Evolutionary conservation across 192 early-diverging fungal species (phyloP).

Genomic region (Chytriomyces sp.): DNA sequence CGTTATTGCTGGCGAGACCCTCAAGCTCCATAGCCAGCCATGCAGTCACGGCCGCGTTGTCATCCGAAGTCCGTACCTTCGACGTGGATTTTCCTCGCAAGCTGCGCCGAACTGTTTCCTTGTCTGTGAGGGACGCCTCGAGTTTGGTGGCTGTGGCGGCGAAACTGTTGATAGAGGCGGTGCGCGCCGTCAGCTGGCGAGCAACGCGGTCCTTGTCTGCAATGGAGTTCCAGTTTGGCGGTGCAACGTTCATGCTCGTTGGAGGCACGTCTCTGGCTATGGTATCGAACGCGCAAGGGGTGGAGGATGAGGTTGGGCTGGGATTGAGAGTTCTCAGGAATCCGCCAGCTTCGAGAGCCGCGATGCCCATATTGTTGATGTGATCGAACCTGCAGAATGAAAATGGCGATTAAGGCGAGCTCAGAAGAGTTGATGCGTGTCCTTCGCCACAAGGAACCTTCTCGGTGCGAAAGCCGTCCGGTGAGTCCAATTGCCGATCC

Average conservation of each 20-base stretch:
- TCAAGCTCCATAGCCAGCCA: too few species aligned
- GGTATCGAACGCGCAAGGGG: background rate
- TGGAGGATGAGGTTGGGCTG: background rate
- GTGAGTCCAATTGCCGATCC: too few species aligned
- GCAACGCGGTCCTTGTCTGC: background rate
- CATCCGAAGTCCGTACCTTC: background rate
- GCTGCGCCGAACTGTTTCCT: background rate
- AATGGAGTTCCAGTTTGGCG: conserved; percentile 8
- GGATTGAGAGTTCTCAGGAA: background rate
- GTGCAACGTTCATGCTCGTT: background rate
- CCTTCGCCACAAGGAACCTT: too few species aligned
- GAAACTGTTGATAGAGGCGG: background rate
- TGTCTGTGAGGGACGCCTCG: background rate
- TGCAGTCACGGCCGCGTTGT: too few species aligned
- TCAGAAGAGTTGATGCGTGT: background rate
- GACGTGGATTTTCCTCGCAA: background rate
- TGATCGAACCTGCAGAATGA: conserved; percentile 22
- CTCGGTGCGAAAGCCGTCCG: too few species aligned
- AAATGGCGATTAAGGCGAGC: background rate
- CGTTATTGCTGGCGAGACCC: background rate
- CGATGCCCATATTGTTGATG: conserved; percentile 15
- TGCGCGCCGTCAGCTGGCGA: background rate
- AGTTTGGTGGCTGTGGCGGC: background rate
- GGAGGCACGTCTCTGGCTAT: too few species aligned
- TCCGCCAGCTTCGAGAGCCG: conserved; percentile 22